Conservation (phyloP, 345 rosid species). For the Populus euphratica region DNA sequence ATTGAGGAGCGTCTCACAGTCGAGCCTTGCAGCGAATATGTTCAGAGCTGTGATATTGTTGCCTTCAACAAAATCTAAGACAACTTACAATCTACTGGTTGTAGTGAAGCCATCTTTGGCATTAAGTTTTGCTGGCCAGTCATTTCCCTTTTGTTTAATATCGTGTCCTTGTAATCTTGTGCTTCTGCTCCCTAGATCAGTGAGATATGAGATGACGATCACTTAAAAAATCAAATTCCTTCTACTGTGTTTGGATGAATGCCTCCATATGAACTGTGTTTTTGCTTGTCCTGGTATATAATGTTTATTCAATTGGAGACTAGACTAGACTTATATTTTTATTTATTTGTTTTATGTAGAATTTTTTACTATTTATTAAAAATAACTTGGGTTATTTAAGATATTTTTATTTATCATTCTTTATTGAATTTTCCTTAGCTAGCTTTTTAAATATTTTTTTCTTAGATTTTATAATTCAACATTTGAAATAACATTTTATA, state of each 20-base stretch:
- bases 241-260: background rate
- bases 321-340: too few relatives aligned
- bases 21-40: conserved; percentile 69
- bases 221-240: too few relatives aligned
- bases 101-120: conserved; percentile 11
- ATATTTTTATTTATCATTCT: too few relatives aligned
- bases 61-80: conserved; percentile 90
- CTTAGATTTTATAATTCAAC: too few relatives aligned
- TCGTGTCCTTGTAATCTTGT: background rate
- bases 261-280: background rate
- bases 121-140: background rate
- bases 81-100: background rate
- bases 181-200: conserved; percentile 4
- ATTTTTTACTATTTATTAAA: too few relatives aligned
- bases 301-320: too few relatives aligned
- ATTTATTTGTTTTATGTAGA: too few relatives aligned
- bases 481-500: too few relatives aligned
- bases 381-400: too few relatives aligned
- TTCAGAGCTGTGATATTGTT: conserved; percentile 93
- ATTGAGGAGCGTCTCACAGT: conserved; percentile 69
- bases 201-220: conserved; percentile 2
- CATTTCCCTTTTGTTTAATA: background rate
- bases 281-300: too few relatives aligned
- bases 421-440: too few relatives aligned
- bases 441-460: too few relatives aligned